These are phyloP conservation scores for Closterium sp. DNA, from an alignment of 139 green algal species.

Conservation along the genomic window DNA sequence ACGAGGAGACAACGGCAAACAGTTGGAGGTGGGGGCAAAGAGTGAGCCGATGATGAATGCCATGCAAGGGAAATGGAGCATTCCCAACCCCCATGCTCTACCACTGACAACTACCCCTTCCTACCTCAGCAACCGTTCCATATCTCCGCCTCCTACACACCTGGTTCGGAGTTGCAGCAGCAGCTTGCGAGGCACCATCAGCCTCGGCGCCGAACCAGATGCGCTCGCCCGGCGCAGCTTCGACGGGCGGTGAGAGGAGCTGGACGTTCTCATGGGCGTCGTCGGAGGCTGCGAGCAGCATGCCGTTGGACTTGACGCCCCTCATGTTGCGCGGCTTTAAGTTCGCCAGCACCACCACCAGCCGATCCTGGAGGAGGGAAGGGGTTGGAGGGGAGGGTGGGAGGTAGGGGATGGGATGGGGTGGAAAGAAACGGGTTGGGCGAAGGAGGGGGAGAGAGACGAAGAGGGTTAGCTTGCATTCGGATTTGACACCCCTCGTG, in stretches of 20 bases:
- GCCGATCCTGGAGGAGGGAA: constrained; percentile 53
- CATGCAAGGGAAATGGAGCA: too few species aligned
- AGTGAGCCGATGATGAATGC: too few species aligned
- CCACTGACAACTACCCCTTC: neutral
- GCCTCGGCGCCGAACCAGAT: constrained; percentile 66
- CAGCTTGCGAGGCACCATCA: constrained; percentile 29
- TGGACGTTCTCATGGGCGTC: constrained; percentile 73
- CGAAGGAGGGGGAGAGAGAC: too few species aligned
- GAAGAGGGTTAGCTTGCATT: constrained; percentile 67
- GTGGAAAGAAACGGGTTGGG: too few species aligned
- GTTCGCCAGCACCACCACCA: constrained; percentile 84
- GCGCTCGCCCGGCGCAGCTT: constrained; percentile 69
- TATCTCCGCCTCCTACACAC: neutral
- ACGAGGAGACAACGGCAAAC: too few species aligned
- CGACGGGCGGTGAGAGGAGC: constrained; percentile 68
- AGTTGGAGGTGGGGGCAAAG: too few species aligned
- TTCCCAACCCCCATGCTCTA: neutral
- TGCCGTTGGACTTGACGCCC: constrained; percentile 76
- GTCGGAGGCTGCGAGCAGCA: constrained; percentile 79
- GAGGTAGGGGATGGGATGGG: too few species aligned
- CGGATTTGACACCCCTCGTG: constrained; percentile 68
- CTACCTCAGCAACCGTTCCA: neutral
- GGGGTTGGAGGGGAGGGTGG: too few species aligned
- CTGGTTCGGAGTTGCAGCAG: constrained; percentile 36
- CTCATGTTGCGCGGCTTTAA: constrained; percentile 74